Base-by-base conservation (phyloP, 805 yeast genomes). In the Kazachstania martiniae region DNA sequence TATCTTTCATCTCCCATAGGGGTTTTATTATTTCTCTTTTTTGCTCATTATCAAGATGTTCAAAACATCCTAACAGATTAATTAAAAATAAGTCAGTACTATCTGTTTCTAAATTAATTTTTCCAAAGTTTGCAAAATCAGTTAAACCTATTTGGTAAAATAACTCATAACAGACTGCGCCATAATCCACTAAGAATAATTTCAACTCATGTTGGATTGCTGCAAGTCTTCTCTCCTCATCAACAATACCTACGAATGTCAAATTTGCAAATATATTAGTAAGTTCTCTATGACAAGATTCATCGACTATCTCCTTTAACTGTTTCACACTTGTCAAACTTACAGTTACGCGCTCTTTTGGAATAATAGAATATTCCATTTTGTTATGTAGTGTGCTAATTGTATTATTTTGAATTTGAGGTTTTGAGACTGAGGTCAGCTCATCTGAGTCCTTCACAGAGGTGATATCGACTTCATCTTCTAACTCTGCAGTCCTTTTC, bases 181-280 rank as follows among this genome's bases (percentile, higher is more conserved):
- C 84, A 53, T 85, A 91, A 54, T 89, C 95, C 13, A 89, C 74
- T 16, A 91, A 56, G 49, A 70, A 79, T 10, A 91, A 61, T 36
- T 75, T 74, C 7, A 86, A 79, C 44, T 79, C 95, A 49, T 76
- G 70, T 51, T 91, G 98, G 27, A 89, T 63, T n/a, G 94, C 80
- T 10, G 81, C 77, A 14, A 89, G 60, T 27, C 96, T 61, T 39
- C 73, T 68, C 9, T 57, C 49, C 8, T 69, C 68, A 50, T 89
- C 97, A 2, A 83, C 87, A 3, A 89, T 58, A 0, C 98, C 98
- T 7, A 91, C 78, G 48, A 68, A 83, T 0, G 78, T 72, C 31
- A 79, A 70, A 34, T 80, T 72, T 7, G 78, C 67, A 53, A 89
- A 74, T 2, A 84, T 56, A 27, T 72, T 68, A 0, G 94, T 77